Evolutionary conservation across 495 filamentous ascomycete species (phyloP).

Genomic region (Sporormia fimetaria): DNA sequence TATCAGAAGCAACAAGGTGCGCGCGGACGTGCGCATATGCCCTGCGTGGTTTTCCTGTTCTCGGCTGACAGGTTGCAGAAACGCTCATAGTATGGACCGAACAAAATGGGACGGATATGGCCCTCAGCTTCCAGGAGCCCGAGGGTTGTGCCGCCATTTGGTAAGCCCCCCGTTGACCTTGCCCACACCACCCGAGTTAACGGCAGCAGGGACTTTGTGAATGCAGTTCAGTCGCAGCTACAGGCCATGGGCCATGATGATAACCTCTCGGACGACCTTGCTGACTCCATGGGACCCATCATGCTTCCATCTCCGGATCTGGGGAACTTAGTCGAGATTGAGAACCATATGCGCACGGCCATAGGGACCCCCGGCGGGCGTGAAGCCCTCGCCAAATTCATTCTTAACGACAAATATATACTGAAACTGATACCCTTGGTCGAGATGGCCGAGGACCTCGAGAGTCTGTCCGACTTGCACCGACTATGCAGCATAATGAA

Average conservation of each 20-base stretch:
- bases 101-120: constrained; percentile 80
- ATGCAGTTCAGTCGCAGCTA: constrained; percentile 63
- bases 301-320: constrained; percentile 68
- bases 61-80: constrained; percentile 42
- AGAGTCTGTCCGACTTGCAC: constrained; percentile 76
- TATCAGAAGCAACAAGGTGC: constrained; percentile 98
- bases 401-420: constrained; percentile 78
- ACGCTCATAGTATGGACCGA: constrained; percentile 99
- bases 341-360: constrained; percentile 64
- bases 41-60: background rate
- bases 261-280: constrained; percentile 74
- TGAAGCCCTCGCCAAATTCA: constrained; percentile 79
- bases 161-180: constrained; percentile 36
- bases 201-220: constrained; percentile 73
- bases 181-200: constrained; percentile 1
- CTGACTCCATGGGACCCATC: constrained; percentile 58
- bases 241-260: constrained; percentile 47
- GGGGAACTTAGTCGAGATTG: constrained; percentile 68
- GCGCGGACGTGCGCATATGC: constrained; percentile 18
- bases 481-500: constrained; percentile 97
- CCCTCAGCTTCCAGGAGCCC: constrained; percentile 93
- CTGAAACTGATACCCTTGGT: constrained; percentile 76
- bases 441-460: constrained; percentile 75
- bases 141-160: constrained; percentile 90
- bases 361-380: constrained; percentile 63